phyloP scores from a whole-genome alignment of 345 rosid species.

The Barbarea vulgaris region DNA sequence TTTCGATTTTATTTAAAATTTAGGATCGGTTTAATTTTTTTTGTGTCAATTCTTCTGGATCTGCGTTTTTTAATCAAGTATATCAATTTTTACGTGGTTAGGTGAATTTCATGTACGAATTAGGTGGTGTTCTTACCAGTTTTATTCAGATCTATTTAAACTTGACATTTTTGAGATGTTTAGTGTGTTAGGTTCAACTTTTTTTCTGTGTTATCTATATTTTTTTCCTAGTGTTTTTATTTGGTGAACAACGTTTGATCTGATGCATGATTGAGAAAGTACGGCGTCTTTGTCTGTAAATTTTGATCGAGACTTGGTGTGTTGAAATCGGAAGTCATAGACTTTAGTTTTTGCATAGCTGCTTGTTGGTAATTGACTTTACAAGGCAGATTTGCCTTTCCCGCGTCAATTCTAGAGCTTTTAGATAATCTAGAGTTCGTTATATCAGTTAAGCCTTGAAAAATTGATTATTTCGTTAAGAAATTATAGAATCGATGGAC shows the following conservation, averaged over 20 bases:
- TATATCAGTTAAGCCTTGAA: not conserved
- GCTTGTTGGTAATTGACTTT: conserved; percentile 9
- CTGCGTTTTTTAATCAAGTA: not conserved
- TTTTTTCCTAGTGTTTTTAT: not conserved
- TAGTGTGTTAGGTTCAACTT: not conserved
- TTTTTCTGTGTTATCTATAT: not conserved
- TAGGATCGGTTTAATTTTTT: not conserved
- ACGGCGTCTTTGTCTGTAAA: not conserved
- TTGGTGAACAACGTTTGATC: conserved; percentile 5
- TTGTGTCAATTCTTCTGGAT: conserved; percentile 16
- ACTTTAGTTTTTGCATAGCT: not conserved
- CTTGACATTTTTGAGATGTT: not conserved
- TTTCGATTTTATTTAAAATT: conserved; percentile 5
- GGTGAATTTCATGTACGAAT: not conserved
- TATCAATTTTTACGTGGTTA: not conserved
- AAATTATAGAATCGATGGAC: not conserved
- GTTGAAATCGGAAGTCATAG: not conserved
- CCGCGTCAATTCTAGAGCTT: not conserved
- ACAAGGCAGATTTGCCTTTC: not conserved
- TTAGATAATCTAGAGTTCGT: not conserved
- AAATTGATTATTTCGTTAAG: not conserved
- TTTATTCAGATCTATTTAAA: conserved; percentile 22
- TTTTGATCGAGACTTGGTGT: not conserved
- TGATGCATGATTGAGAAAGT: not conserved
- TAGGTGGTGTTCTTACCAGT: not conserved